Evolutionary conservation across 179 eudicot genomes (phyloP).

Genomic region (Dionaea muscipula): DNA sequence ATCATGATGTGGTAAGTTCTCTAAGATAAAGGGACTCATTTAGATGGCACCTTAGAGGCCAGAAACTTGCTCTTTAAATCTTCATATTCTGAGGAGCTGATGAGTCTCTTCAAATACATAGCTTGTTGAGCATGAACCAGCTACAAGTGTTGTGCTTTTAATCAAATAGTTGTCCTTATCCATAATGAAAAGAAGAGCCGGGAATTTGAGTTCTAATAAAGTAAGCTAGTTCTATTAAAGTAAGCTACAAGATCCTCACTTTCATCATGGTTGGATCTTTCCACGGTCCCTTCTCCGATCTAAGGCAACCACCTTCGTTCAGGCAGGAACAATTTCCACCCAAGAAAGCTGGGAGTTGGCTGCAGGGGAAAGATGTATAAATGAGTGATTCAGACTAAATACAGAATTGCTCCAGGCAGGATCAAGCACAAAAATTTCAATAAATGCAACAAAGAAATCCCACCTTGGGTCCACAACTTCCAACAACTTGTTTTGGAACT

Average conservation of each 20-base stretch:
- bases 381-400: constrained; percentile 15
- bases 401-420: background rate
- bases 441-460: constrained; percentile 11
- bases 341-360: constrained; percentile 88
- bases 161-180: background rate
- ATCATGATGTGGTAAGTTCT: background rate
- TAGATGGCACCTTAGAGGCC: constrained; percentile 42
- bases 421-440: constrained; percentile 7
- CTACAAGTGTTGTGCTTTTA: background rate
- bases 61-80: constrained; percentile 45
- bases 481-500: constrained; percentile 52
- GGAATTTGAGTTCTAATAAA: background rate
- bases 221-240: background rate
- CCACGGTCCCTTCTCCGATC: constrained; percentile 91
- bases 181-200: constrained; percentile 3
- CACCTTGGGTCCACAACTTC: constrained; percentile 75
- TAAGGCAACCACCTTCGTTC: constrained; percentile 74
- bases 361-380: constrained; percentile 23
- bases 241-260: constrained; percentile 39
- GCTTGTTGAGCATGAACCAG: constrained; percentile 48
- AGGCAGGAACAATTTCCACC: constrained; percentile 84
- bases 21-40: background rate
- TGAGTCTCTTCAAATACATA: constrained; percentile 32
- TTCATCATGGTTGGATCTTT: constrained; percentile 80
- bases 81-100: constrained; percentile 57